phyloP scores from a whole-genome alignment of 2,329 filamentous ascomycete species.

The Tolypocladium album region DNA sequence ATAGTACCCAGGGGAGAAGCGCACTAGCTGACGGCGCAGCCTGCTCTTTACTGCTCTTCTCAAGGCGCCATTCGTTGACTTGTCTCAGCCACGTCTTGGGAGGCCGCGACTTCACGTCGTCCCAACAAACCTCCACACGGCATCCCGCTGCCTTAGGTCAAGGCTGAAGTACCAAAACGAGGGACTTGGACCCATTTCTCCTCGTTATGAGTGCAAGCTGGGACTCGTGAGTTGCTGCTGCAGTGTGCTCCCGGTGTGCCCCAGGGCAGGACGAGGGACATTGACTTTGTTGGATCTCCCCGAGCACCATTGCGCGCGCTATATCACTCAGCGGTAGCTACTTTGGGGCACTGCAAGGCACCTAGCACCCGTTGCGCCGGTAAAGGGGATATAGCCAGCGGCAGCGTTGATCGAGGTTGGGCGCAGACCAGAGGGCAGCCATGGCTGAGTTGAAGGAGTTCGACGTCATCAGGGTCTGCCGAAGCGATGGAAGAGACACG shows the following conservation, averaged over 20 bases:
- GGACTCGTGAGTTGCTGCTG: background rate
- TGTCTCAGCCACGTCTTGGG: background rate
- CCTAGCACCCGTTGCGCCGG: background rate
- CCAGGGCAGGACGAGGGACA: background rate
- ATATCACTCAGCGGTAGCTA: background rate
- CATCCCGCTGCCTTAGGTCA: background rate
- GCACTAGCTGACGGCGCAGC: background rate
- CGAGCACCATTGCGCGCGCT: background rate
- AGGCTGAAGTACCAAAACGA: background rate
- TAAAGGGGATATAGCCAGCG: background rate
- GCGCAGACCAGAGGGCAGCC: background rate
- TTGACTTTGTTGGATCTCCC: background rate
- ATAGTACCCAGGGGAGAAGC: background rate
- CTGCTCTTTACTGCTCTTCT: too few species aligned
- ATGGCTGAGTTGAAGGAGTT: slow-evolving; percentile 28
- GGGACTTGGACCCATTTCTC: background rate
- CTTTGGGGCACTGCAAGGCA: background rate
- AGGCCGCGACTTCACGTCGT: background rate
- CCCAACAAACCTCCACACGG: background rate
- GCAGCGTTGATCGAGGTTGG: background rate
- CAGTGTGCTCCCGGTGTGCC: background rate
- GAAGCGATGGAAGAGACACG: slow-evolving; percentile 34
- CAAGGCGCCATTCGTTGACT: background rate
- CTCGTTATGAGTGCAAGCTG: background rate
- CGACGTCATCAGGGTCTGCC: slow-evolving; percentile 28